These are phyloP conservation scores for Aspergillus clavatus DNA, from an alignment of 2,329 filamentous ascomycete genomes.

Conservation along the genomic window DNA sequence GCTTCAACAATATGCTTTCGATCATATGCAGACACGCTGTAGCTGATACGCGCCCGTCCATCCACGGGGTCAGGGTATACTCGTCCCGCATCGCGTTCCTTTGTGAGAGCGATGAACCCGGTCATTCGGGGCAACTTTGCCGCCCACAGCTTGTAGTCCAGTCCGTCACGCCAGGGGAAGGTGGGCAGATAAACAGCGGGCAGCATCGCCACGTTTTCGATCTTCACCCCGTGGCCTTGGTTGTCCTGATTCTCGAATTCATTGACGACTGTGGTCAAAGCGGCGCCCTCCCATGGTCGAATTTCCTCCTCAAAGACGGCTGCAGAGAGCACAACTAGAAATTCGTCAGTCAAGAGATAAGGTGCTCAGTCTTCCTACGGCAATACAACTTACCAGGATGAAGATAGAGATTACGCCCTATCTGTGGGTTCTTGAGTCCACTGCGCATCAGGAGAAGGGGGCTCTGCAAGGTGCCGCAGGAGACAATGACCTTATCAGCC, in stretches of 20 bases:
- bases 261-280: constrained; percentile 71
- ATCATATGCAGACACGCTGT: constrained; percentile 68
- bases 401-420: constrained; percentile 75
- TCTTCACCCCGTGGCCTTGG: constrained; percentile 73
- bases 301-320: constrained; percentile 67
- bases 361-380: no score
- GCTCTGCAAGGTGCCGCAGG: constrained; percentile 69
- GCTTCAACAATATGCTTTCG: constrained; percentile 67
- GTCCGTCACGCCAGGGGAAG: constrained; percentile 62
- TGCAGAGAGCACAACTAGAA: constrained; percentile 35
- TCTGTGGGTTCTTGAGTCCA: constrained; percentile 72
- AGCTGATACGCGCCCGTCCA: constrained; percentile 63
- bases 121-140: constrained; percentile 65
- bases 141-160: constrained; percentile 67
- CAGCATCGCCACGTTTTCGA: constrained; percentile 73
- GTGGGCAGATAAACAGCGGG: constrained; percentile 61
- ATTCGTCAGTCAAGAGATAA: not conserved
- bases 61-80: constrained; percentile 68
- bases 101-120: constrained; percentile 66
- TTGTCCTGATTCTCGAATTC: constrained; percentile 78
- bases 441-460: constrained; percentile 73
- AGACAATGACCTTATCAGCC: constrained; percentile 76
- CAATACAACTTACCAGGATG: constrained; percentile 64
- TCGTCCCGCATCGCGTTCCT: constrained; percentile 70
- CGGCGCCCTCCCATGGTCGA: constrained; percentile 69